phyloP scores from a whole-genome alignment of 768 basidiomycete genomes.

The Lactifluus hygrophoroides region DNA sequence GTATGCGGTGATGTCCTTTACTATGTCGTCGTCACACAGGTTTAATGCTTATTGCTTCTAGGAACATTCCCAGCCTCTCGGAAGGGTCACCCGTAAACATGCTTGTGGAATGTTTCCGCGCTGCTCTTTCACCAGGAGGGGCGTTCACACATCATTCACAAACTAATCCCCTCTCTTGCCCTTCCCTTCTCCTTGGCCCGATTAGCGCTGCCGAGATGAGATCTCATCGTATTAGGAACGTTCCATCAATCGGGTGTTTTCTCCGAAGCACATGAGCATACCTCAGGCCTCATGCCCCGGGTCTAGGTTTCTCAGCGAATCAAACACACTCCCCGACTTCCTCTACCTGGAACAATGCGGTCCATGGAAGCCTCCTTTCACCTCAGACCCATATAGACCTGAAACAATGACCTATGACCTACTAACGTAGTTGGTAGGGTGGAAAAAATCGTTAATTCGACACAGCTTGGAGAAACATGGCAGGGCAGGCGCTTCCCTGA shows the following conservation, averaged over 20 bases:
- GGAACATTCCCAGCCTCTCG: neutral
- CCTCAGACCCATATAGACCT: neutral
- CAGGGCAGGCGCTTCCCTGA: neutral
- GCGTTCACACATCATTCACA: neutral
- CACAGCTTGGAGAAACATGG: neutral
- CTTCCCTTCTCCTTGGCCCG: neutral
- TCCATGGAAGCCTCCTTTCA: neutral
- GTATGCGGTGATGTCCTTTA: neutral
- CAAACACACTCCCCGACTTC: neutral
- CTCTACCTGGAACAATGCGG: neutral
- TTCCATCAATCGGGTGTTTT: conserved; percentile 6
- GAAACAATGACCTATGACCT: neutral
- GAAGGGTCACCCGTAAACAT: neutral
- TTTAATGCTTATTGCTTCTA: neutral
- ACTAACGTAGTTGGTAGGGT: neutral
- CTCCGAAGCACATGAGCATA: neutral
- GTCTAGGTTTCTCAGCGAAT: neutral
- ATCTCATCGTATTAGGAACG: conserved; percentile 1
- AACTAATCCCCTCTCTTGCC: neutral
- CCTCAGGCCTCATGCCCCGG: conserved; percentile 12
- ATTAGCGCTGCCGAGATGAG: conserved; percentile 3
- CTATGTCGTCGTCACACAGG: neutral
- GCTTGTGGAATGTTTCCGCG: neutral
- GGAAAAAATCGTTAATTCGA: neutral
- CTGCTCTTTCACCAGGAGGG: neutral